These are phyloP conservation scores for Sanguinoderma infundibulare DNA, from an alignment of 1,284 basidiomycete genomes.

Conservation along the genomic window DNA sequence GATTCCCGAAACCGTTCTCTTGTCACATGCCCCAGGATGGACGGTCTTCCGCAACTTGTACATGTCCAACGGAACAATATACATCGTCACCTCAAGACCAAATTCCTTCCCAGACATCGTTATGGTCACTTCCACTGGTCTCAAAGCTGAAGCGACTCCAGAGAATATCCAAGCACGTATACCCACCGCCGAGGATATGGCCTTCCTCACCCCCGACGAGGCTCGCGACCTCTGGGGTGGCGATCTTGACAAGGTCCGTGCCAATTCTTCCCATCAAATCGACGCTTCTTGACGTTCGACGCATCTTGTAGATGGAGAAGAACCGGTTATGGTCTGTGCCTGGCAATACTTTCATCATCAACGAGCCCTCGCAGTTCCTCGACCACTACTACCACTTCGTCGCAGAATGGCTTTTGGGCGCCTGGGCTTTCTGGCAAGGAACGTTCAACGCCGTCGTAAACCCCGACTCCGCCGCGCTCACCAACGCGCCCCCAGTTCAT, in stretches of 20 bases:
- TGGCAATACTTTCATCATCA: constrained; percentile 73
- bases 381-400: constrained; percentile 85
- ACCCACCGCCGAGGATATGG: constrained; percentile 66
- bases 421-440: constrained; percentile 74
- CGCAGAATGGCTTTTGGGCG: constrained; percentile 75
- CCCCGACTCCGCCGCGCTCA: constrained; percentile 21
- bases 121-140: constrained; percentile 72
- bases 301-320: constrained; percentile 29
- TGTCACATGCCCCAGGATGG: constrained; percentile 79
- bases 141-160: constrained; percentile 58
- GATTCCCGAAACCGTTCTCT: constrained; percentile 55
- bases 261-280: background rate
- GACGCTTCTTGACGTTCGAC: constrained; percentile 15
- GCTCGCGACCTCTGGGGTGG: constrained; percentile 67
- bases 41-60: constrained; percentile 81
- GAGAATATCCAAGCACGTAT: constrained; percentile 70
- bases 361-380: constrained; percentile 75
- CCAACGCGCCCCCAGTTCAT: constrained; percentile 51
- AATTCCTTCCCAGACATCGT: constrained; percentile 62
- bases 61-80: constrained; percentile 78
- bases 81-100: constrained; percentile 56
- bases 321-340: constrained; percentile 66
- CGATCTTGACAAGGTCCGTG: constrained; percentile 24
- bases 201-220: constrained; percentile 60
- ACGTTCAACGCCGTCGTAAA: constrained; percentile 40